phyloP scores from a whole-genome alignment of 2,329 filamentous ascomycete genomes.

The Cladophialophora psammophila region DNA sequence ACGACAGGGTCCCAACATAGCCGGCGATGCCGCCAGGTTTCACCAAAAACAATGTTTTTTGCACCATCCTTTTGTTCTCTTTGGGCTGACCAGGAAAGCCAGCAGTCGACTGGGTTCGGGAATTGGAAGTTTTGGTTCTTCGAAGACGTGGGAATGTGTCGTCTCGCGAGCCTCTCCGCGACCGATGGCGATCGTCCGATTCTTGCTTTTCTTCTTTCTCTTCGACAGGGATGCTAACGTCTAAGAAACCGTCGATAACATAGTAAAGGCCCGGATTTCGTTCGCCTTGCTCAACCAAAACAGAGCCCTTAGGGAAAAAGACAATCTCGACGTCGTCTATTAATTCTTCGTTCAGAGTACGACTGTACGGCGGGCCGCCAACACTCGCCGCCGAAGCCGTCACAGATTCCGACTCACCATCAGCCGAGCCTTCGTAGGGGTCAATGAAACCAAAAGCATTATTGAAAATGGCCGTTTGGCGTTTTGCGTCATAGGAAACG shows the following conservation, averaged over 20 bases:
- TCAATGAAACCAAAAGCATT: slow-evolving; percentile 95
- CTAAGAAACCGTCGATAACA: slow-evolving; percentile 94
- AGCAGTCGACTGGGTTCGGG: slow-evolving; percentile 44
- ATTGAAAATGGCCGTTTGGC: slow-evolving; percentile 79
- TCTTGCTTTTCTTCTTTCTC: slow-evolving; percentile 55
- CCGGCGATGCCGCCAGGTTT: slow-evolving; percentile 94
- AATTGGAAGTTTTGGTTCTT: slow-evolving; percentile 54
- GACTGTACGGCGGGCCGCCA: slow-evolving; percentile 67
- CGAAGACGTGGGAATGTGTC: slow-evolving; percentile 56
- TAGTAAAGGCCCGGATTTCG: slow-evolving; percentile 97
- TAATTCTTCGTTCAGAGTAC: slow-evolving; percentile 77
- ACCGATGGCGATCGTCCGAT: neutral
- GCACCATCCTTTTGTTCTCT: slow-evolving; percentile 53
- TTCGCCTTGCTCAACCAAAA: slow-evolving; percentile 95
- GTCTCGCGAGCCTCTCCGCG: slow-evolving; percentile 30
- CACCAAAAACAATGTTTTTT: slow-evolving; percentile 83
- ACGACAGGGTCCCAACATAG: slow-evolving; percentile 92
- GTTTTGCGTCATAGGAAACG: slow-evolving; percentile 80
- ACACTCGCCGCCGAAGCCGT: slow-evolving; percentile 70
- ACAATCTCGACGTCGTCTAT: slow-evolving; percentile 95
- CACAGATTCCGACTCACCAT: slow-evolving; percentile 87
- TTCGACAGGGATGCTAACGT: slow-evolving; percentile 82
- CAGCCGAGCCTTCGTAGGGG: slow-evolving; percentile 75
- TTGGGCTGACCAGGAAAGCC: slow-evolving; percentile 43
- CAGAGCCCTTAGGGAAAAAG: slow-evolving; percentile 92